Percentiles rank a stretch among this genome's conserved stretches.
phyloP scores from a whole-genome alignment of 192 early-diverging fungal species.

The Gonapodya prolifera region DNA sequence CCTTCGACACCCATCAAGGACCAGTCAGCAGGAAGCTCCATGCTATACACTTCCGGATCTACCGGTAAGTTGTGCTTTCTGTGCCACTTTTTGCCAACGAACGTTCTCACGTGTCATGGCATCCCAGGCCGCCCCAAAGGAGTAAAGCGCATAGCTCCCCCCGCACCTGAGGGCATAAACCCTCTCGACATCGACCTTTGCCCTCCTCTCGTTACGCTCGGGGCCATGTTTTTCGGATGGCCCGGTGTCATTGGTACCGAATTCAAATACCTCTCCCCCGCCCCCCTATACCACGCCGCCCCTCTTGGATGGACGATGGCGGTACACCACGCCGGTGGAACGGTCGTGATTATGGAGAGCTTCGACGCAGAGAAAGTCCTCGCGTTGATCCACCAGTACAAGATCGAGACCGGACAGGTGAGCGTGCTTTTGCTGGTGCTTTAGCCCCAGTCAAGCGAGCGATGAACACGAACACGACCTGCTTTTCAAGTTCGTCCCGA shows the following conservation, averaged over 20 bases:
- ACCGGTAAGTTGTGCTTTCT: not conserved
- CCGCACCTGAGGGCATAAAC: not conserved
- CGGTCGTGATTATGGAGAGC: slow-evolving; percentile 2
- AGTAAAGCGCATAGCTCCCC: not conserved
- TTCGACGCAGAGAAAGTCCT: not conserved
- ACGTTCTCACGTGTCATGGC: not conserved
- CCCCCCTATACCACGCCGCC: slow-evolving; percentile 1
- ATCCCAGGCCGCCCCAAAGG: not conserved
- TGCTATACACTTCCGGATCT: not conserved
- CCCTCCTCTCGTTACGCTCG: not conserved
- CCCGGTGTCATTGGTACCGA: not conserved
- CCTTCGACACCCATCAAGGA: slow-evolving; percentile 4
- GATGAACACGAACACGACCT: no score
- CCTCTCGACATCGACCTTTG: not conserved
- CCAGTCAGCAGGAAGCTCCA: not conserved
- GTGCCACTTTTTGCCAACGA: not conserved
- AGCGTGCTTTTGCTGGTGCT: not conserved
- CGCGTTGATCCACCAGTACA: not conserved
- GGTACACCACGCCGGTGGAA: not conserved
- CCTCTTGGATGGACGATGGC: slow-evolving; percentile 3
- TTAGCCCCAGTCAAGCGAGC: not conserved
- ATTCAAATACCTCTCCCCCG: not conserved
- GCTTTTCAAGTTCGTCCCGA: slow-evolving; percentile 1
- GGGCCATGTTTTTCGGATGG: not conserved
- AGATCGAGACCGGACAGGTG: not conserved